Evolutionary conservation across 139 green algal genomes (phyloP).

Genomic region (Trebouxia sp.): DNA sequence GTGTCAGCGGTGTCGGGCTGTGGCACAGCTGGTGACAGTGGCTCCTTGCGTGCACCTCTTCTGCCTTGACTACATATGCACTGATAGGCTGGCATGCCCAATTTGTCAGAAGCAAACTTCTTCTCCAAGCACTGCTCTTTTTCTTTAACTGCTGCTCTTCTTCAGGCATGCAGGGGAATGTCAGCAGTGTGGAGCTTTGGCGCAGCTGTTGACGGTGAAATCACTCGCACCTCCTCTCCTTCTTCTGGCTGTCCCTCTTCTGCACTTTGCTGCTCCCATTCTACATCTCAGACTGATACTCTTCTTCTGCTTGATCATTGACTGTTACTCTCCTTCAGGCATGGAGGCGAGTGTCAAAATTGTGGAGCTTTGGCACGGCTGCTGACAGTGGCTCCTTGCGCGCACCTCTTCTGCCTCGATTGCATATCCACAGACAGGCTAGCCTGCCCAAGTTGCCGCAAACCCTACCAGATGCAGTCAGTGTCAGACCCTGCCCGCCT

Average conservation of each 20-base stretch:
- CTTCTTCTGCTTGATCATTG: not conserved
- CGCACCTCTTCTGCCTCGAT: constrained; percentile 83
- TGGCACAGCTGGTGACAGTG: constrained; percentile 48
- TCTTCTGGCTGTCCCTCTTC: too few relatives aligned
- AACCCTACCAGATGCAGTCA: constrained; percentile 61
- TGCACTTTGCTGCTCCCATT: too few relatives aligned
- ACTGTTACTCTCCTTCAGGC: not conserved
- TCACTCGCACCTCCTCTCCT: too few relatives aligned
- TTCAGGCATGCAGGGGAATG: too few relatives aligned
- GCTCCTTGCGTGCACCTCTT: constrained; percentile 88
- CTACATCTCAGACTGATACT: too few relatives aligned
- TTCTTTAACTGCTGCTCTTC: too few relatives aligned
- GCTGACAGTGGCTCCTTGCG: constrained; percentile 87
- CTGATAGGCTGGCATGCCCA: constrained; percentile 24
- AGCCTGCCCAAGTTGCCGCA: constrained; percentile 46
- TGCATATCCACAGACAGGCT: constrained; percentile 56
- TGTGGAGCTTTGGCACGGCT: constrained; percentile 52
- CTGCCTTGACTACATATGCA: constrained; percentile 78
- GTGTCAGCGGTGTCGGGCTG: constrained; percentile 54
- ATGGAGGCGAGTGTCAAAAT: constrained; percentile 53
- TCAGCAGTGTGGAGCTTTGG: too few relatives aligned
- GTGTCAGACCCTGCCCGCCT: constrained; percentile 68
- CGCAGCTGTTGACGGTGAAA: too few relatives aligned
- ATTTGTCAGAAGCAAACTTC: constrained; percentile 53
- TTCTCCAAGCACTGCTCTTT: too few relatives aligned